phyloP scores from a whole-genome alignment of 495 filamentous ascomycete species.

The Xylaria grammica region DNA sequence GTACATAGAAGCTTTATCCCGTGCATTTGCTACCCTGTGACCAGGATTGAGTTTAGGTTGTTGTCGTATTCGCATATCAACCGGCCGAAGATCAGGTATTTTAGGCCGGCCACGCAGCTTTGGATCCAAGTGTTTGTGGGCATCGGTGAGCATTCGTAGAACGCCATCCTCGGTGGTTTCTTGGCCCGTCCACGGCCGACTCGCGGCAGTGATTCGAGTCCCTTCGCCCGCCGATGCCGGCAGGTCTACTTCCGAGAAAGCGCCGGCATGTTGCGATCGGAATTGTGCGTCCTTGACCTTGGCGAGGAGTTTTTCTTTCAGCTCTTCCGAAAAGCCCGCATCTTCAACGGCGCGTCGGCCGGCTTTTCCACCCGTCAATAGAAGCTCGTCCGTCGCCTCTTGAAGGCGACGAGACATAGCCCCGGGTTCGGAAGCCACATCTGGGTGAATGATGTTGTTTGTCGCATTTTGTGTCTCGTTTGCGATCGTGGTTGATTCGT shows the following conservation, averaged over 20 bases:
- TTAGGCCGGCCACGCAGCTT: slow-evolving; percentile 50
- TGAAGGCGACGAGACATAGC: slow-evolving; percentile 77
- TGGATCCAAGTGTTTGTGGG: slow-evolving; percentile 70
- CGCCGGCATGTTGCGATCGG: slow-evolving; percentile 67
- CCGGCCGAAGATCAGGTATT: slow-evolving; percentile 55
- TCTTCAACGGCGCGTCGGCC: slow-evolving; percentile 78
- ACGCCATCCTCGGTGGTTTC: slow-evolving; percentile 77
- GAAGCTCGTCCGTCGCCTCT: slow-evolving; percentile 78
- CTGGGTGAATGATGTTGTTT: not conserved
- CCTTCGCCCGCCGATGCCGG: slow-evolving; percentile 71
- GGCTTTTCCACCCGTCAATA: slow-evolving; percentile 72
- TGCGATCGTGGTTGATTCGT: not conserved
- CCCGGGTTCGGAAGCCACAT: slow-evolving; percentile 42
- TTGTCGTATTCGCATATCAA: slow-evolving; percentile 66
- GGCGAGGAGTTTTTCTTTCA: slow-evolving; percentile 75
- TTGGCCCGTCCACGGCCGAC: slow-evolving; percentile 77
- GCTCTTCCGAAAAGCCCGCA: slow-evolving; percentile 84
- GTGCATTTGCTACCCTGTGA: slow-evolving; percentile 71
- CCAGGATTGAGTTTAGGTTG: slow-evolving; percentile 50
- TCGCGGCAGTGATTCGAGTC: slow-evolving; percentile 71
- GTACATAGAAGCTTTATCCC: slow-evolving; percentile 80
- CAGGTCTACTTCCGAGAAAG: slow-evolving; percentile 70
- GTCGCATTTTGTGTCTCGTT: slow-evolving; percentile 3
- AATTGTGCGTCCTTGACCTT: slow-evolving; percentile 75
- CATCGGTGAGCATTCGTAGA: slow-evolving; percentile 86